Evolutionary conservation across 768 basidiomycete genomes (phyloP), one percentile per base, ranked within the genome.

Genomic region (Lactifluus subvellereus): DNA sequence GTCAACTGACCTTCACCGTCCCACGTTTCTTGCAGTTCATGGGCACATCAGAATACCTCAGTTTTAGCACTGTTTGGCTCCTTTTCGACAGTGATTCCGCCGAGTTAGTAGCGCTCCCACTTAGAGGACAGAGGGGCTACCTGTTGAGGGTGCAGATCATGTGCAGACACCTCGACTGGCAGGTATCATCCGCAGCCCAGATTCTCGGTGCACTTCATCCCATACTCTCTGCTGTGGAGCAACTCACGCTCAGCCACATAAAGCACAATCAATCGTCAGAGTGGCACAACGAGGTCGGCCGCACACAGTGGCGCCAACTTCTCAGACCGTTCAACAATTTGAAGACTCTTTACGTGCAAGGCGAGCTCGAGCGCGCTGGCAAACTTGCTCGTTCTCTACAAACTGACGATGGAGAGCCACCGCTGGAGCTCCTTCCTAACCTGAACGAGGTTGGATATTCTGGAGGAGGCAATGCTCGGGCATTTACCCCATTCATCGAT

Each of bases 11-110:
- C 18, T 10, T 43, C 14, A 14, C 13, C 6, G 9, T 35, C 16
- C 33, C 32, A 9, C 32, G 3, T 8, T 6, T 52, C 16, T 9
- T 3, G 6, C 16, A 52, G 13, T 52, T 52, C 30, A n/a, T 52
- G 51, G 16, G 3, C 8, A n/a, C 32, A 16, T 16, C 51, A n/a
- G 33, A 52, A 7, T 20, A 35, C 8, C 7, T 52, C 51, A 35
- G 2, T 4, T 52, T 52, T 10, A 52, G 7, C 2, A n/a, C 7
- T n/a, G 33, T 9, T 16, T 1, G 1, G 51, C 2, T 35, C 32
- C 0, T 0, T 14, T 52, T 52, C 18, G 6, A 52, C 1, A 1
- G 6, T n/a, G 7, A 8, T 10, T 8, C 0, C n/a, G 2, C 3
- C 0, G 6, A 10, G 37, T 4, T n/a, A 11, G 1, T 11, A 13